A percentile compares a stretch with the other conserved stretches of the same genome.
Conservation (phyloP, 805 yeast species). For the Saturnispora serradocipensis region DNA sequence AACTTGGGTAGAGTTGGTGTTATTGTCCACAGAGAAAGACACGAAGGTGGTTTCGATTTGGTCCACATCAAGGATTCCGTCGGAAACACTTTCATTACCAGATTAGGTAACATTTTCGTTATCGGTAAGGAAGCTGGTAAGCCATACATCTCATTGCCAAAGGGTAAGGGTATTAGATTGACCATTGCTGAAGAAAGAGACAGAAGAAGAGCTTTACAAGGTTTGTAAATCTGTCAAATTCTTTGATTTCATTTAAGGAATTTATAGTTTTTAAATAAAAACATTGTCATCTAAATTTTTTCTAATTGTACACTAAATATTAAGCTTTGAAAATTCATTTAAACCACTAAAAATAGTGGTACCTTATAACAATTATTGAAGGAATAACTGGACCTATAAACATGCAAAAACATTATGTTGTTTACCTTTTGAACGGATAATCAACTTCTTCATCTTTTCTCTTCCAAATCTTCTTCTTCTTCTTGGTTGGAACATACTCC, state of each 20-base stretch:
- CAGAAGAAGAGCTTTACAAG: slow-evolving; percentile 86
- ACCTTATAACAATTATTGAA: not conserved
- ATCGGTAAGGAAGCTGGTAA: slow-evolving; percentile 87
- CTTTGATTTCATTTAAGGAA: not conserved
- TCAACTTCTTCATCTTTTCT: slow-evolving; percentile 75
- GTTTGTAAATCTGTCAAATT: slow-evolving; percentile 32
- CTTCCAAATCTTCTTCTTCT: slow-evolving; percentile 88
- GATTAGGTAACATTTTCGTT: slow-evolving; percentile 87
- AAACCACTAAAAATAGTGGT: not conserved
- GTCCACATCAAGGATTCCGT: slow-evolving; percentile 93
- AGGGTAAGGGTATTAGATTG: slow-evolving; percentile 98
- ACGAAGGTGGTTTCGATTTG: slow-evolving; percentile 96
- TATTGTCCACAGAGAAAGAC: slow-evolving; percentile 92
- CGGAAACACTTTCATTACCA: slow-evolving; percentile 93
- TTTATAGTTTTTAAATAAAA: slow-evolving; percentile 1
- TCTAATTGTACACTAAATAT: slow-evolving; percentile 5
- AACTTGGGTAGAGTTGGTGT: slow-evolving; percentile 98
- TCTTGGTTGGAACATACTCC: slow-evolving; percentile 72
- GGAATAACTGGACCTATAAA: not conserved
- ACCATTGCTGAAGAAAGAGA: slow-evolving; percentile 96
- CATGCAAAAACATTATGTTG: not conserved
- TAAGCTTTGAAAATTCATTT: not conserved
- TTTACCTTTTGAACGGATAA: slow-evolving; percentile 62
- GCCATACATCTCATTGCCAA: slow-evolving; percentile 91
- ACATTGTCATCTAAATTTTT: slow-evolving; percentile 1